These are phyloP conservation scores for Ormosia emarginata DNA, from an alignment of 306 rosid genomes.

Conservation along the genomic window DNA sequence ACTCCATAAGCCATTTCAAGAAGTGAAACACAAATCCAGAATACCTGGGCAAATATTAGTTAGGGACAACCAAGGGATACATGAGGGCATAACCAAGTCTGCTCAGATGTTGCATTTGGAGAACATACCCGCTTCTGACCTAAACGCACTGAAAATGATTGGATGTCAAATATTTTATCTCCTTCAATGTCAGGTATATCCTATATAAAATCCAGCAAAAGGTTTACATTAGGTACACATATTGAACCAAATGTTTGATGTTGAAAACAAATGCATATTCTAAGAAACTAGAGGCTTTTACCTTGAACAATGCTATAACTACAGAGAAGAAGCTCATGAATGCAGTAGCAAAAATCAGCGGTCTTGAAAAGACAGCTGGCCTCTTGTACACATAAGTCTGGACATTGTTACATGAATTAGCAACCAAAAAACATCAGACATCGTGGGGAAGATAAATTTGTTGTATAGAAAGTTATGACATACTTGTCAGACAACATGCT, in stretches of 20 bases:
- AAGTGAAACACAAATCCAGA: constrained; percentile 85
- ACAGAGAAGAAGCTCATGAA: constrained; percentile 99
- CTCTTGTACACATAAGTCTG: constrained; percentile 91
- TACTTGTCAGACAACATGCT: background rate
- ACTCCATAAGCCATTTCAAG: constrained; percentile 82
- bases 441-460: constrained; percentile 1
- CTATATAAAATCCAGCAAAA: constrained; percentile 38
- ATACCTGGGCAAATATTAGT: constrained; percentile 59
- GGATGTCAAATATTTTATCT: constrained; percentile 77
- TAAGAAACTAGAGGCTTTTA: constrained; percentile 29
- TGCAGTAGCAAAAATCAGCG: constrained; percentile 83
- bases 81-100: background rate
- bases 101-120: constrained; percentile 13
- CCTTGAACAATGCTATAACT: constrained; percentile 97
- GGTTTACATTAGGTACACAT: background rate
- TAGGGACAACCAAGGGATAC: constrained; percentile 8
- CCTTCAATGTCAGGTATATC: constrained; percentile 99
- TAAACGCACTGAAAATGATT: constrained; percentile 80
- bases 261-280: background rate
- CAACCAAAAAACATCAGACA: constrained; percentile 21
- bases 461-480: background rate
- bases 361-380: constrained; percentile 67
- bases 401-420: constrained; percentile 30
- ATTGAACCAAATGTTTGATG: constrained; percentile 5
- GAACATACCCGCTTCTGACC: constrained; percentile 74